Evolutionary conservation across 1,139 yeast genomes (phyloP).

Genomic region (Ashbya aceris): DNA sequence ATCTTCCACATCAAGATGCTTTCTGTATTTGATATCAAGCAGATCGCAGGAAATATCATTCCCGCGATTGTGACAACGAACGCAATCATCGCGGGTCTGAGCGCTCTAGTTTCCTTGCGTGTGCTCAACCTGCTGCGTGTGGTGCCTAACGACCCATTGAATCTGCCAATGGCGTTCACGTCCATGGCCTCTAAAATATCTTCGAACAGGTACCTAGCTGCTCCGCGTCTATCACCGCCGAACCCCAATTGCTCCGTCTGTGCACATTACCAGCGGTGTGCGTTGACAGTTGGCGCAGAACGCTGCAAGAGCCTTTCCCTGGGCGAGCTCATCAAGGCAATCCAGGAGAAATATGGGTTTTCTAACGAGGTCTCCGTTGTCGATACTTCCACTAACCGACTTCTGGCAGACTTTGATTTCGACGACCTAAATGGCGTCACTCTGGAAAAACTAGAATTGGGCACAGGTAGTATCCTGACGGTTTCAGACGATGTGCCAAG

Average conservation of each 20-base stretch:
- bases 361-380: conserved; percentile 60
- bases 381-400: conserved; percentile 47
- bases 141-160: conserved; percentile 17
- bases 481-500: conserved; percentile 58
- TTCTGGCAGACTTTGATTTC: conserved; percentile 80
- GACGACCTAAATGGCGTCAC: conserved; percentile 59
- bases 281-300: conserved; percentile 28
- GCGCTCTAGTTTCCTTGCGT: conserved; percentile 62
- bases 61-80: conserved; percentile 98
- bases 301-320: conserved; percentile 29
- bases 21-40: conserved; percentile 79
- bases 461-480: conserved; percentile 45
- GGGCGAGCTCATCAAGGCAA: conserved; percentile 37
- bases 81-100: conserved; percentile 87
- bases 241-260: conserved; percentile 68
- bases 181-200: conserved; percentile 51
- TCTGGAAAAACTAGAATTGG: conserved; percentile 48
- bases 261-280: conserved; percentile 47
- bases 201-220: conserved; percentile 46
- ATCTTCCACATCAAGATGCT: conserved; percentile 66
- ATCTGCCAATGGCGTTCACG: conserved; percentile 47
- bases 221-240: conserved; percentile 53
- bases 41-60: conserved; percentile 94
- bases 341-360: conserved; percentile 45
- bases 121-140: conserved; percentile 33